Evolutionary conservation across 2,329 filamentous ascomycete species (phyloP), one percentile per base, ranked within the genome.

Genomic region (Pseudogymnoascus sp.): DNA sequence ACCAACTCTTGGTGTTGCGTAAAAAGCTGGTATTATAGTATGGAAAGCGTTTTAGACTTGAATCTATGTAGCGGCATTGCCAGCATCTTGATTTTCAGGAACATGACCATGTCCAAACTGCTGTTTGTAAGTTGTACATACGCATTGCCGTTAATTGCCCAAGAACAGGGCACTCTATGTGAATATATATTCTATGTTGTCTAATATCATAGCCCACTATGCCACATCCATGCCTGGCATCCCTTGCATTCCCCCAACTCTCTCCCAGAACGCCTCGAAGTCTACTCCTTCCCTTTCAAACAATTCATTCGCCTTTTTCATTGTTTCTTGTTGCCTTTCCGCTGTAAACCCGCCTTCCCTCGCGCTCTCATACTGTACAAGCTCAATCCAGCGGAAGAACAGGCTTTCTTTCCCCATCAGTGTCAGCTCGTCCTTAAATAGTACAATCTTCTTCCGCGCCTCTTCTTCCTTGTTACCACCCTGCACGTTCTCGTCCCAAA

Each of bases 381-480:
- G 83, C 77, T 97, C 92, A 58, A 96, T 90, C 91, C 92, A 96
- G 62, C 88, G 85, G 77, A 90, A 96, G 77, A 97, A 97, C 61
- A 97, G 74, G 66, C 89, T 86, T 74, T 96, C 92, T 75, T 96
- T 96, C 44, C 89, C 91, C 74, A 94, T 80, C 2, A 81, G 81
- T 1, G 83, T 81, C 68, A 97, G 80, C 17, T 86, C 85, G 44
- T 94, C 88, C 68, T 90, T 87, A 73, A 97, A 95, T 2, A 83
- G 81, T 65, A 94, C 84, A 7, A 97, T 87, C 75, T 94, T 91
- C 65, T 86, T 83, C 67, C 86, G 78, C 65, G 86, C 81, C 63
- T 89, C 86, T 66, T 88, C 84, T 42, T 81, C 79, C 1, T 74
- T 74, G 29, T 69, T 76, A 8, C 76, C 77, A 1, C 76, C 74